Percentiles rank a stretch among this genome's conserved stretches.
Conservation (phyloP, 179 eudicot genomes). For the Silene vulgaris region DNA sequence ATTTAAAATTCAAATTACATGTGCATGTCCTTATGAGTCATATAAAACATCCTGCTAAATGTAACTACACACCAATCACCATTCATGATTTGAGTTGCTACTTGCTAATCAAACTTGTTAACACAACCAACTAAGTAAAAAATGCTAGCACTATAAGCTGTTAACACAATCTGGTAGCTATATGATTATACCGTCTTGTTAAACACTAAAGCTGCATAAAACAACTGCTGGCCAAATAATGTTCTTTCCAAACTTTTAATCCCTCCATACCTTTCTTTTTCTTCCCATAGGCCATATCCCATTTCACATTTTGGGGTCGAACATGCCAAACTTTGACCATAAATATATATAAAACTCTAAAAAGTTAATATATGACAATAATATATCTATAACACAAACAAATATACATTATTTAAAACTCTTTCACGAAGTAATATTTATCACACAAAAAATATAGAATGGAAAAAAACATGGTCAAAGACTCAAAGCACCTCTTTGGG, state of each 20-base stretch:
- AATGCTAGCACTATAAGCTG: neutral
- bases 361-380: too few relatives aligned
- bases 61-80: constrained; percentile 2
- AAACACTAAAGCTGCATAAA: too few relatives aligned
- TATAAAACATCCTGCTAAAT: constrained; percentile 3
- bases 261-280: neutral
- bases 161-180: neutral
- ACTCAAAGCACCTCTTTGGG: too few relatives aligned
- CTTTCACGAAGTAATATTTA: too few relatives aligned
- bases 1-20: neutral
- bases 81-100: neutral
- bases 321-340: too few relatives aligned
- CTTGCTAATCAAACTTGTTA: neutral
- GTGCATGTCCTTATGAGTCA: neutral
- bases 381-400: too few relatives aligned
- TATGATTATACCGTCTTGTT: neutral
- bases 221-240: neutral
- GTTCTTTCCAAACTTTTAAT: neutral
- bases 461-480: too few relatives aligned
- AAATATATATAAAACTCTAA: too few relatives aligned
- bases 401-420: too few relatives aligned
- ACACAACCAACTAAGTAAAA: neutral
- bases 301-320: too few relatives aligned
- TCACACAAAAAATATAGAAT: too few relatives aligned
- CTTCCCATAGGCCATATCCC: too few relatives aligned